Conservation (phyloP, 345 rosid species). For the Carallia pectinifolia region DNA sequence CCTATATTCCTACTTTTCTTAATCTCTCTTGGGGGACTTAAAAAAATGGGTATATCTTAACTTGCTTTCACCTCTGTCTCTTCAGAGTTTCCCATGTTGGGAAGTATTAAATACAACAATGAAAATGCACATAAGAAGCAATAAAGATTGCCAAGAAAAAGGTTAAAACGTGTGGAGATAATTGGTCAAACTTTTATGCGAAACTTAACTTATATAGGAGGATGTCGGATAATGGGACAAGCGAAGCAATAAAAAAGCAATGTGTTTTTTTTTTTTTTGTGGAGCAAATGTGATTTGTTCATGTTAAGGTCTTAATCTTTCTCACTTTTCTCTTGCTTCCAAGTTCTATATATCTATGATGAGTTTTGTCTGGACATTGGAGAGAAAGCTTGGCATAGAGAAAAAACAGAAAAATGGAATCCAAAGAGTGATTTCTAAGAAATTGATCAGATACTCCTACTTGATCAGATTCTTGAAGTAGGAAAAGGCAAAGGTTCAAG, state of each 20-base stretch:
- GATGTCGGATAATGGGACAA: slow-evolving; percentile 34
- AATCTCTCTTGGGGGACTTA: not conserved
- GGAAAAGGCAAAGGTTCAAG: slow-evolving; percentile 65
- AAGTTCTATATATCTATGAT: not conserved
- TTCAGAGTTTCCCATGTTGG: slow-evolving; percentile 17
- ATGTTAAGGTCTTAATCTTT: slow-evolving; percentile 7
- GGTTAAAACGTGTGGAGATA: slow-evolving; percentile 13
- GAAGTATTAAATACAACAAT: slow-evolving; percentile 18
- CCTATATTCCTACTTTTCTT: slow-evolving; percentile 9
- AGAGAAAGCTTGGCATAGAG: slow-evolving; percentile 17
- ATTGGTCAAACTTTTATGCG: slow-evolving; percentile 38
- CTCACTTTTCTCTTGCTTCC: not conserved
- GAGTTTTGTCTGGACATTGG: slow-evolving; percentile 4
- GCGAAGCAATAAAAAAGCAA: slow-evolving; percentile 21
- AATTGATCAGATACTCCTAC: slow-evolving; percentile 18
- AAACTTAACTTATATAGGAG: slow-evolving; percentile 29
- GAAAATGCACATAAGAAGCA: not conserved
- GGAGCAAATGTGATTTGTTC: not conserved
- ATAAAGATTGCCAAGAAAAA: not conserved
- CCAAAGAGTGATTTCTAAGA: slow-evolving; percentile 34
- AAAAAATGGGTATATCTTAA: slow-evolving; percentile 17
- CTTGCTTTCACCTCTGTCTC: slow-evolving; percentile 32
- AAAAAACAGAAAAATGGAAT: slow-evolving; percentile 23
- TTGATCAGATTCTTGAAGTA: slow-evolving; percentile 37
- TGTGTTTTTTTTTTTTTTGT: slow-evolving; percentile 4